A percentile compares a stretch with the other conserved stretches of the same genome.
Conservation (phyloP, 768 basidiomycete species). For the Xerocomellus amylosporus region DNA sequence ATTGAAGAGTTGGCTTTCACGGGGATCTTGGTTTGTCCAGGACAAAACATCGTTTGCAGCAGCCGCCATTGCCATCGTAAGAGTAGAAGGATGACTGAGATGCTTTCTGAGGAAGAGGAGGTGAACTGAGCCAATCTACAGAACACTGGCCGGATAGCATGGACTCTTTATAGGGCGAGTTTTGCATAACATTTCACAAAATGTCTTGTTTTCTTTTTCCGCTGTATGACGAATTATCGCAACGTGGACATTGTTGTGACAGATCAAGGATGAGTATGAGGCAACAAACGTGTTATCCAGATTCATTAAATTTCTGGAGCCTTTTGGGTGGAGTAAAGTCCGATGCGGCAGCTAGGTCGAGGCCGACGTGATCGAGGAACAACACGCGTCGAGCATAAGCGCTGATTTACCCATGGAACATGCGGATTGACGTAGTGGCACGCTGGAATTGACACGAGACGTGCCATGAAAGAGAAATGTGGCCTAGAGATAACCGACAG, state of each 20-base stretch:
- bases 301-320: slow-evolving; percentile 53
- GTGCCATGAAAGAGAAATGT: slow-evolving; percentile 20
- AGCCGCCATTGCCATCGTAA: slow-evolving; percentile 52
- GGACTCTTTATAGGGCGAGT: slow-evolving; percentile 54
- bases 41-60: slow-evolving; percentile 69
- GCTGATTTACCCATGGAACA: slow-evolving; percentile 43
- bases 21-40: slow-evolving; percentile 86
- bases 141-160: slow-evolving; percentile 10
- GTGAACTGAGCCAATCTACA: slow-evolving; percentile 27
- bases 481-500: slow-evolving; percentile 28
- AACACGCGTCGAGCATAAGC: slow-evolving; percentile 60
- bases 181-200: slow-evolving; percentile 45
- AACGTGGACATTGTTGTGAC: slow-evolving; percentile 71
- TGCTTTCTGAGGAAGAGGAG: slow-evolving; percentile 32
- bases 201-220: slow-evolving; percentile 40
- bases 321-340: slow-evolving; percentile 72
- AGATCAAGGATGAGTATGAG: slow-evolving; percentile 67
- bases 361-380: slow-evolving; percentile 64
- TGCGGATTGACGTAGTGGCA: slow-evolving; percentile 34
- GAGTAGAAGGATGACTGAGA: slow-evolving; percentile 36
- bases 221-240: slow-evolving; percentile 59
- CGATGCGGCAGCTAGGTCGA: slow-evolving; percentile 51
- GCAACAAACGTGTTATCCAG: slow-evolving; percentile 68
- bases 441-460: slow-evolving; percentile 31
- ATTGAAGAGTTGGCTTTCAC: slow-evolving; percentile 80